Evolutionary conservation across 2,329 filamentous ascomycete genomes (phyloP).

Genomic region (Claviceps purpurea): DNA sequence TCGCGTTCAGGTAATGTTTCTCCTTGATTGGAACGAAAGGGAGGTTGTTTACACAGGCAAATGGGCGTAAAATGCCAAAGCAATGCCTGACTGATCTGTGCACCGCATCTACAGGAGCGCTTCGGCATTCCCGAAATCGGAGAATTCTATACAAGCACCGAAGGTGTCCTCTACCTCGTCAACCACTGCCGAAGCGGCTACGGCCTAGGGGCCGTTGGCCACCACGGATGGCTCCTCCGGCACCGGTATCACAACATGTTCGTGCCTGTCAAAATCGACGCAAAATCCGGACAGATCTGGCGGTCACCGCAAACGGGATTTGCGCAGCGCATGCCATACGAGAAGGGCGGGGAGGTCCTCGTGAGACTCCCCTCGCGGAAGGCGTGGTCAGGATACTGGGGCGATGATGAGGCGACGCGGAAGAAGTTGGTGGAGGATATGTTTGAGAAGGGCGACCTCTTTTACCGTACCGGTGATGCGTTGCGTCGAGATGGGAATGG

Average conservation of each 20-base stretch:
- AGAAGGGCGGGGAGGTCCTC: slow-evolving; percentile 5
- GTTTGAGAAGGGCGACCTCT: slow-evolving; percentile 53
- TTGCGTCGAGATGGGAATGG: slow-evolving; percentile 48
- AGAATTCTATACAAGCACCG: slow-evolving; percentile 6
- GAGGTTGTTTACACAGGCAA: too few species aligned
- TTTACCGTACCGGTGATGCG: slow-evolving; percentile 56
- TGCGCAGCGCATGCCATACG: slow-evolving; percentile 4
- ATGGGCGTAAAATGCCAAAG: too few species aligned
- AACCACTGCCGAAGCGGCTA: slow-evolving; percentile 1
- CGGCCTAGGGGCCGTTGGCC: slow-evolving; percentile 4
- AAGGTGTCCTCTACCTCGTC: not conserved
- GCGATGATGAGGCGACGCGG: slow-evolving; percentile 1
- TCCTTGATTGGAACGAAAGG: not conserved
- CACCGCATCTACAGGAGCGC: not conserved
- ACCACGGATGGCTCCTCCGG: slow-evolving; percentile 6
- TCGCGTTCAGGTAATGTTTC: not conserved
- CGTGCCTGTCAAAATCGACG: slow-evolving; percentile 3
- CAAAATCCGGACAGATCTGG: slow-evolving; percentile 4
- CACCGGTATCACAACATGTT: not conserved
- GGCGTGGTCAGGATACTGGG: slow-evolving; percentile 5
- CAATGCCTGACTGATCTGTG: too few species aligned
- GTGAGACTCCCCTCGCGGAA: slow-evolving; percentile 3
- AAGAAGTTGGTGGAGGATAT: slow-evolving; percentile 4
- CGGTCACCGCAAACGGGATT: slow-evolving; percentile 5
- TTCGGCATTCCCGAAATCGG: slow-evolving; percentile 6